Conservation (phyloP, 176 grass and related monocot genomes). For the Aegilops umbellulata region DNA sequence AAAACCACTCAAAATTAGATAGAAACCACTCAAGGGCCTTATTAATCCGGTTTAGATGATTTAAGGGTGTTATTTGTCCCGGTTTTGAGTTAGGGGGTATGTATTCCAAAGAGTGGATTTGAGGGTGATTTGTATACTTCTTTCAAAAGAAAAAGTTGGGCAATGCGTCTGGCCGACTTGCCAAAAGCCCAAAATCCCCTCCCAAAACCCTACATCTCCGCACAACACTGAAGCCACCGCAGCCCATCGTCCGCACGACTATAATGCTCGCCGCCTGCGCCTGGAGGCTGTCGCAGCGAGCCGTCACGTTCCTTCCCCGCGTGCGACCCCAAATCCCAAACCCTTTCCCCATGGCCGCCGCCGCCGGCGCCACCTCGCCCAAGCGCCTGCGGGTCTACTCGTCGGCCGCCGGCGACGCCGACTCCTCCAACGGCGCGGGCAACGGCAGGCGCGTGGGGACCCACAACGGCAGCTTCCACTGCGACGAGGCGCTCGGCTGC, state of each 20-base stretch:
- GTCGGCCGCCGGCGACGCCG: conserved; percentile 13
- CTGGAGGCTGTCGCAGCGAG: conserved; percentile 59
- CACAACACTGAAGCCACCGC: neutral
- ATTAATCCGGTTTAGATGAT: too few species aligned
- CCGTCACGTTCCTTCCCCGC: conserved; percentile 36
- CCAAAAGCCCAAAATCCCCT: neutral
- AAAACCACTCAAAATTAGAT: too few species aligned
- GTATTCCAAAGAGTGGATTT: too few species aligned
- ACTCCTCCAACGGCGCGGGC: conserved; percentile 34
- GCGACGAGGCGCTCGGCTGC: conserved; percentile 98
- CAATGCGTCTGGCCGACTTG: neutral
- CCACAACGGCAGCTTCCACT: conserved; percentile 99
- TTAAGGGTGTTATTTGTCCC: too few species aligned
- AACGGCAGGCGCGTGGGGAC: conserved; percentile 76
- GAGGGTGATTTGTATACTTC: too few species aligned
- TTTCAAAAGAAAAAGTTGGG: neutral
- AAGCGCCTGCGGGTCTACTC: conserved; percentile 57
- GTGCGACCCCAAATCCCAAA: conserved; percentile 39
- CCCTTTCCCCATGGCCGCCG: conserved; percentile 50
- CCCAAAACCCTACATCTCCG: conserved; percentile 31
- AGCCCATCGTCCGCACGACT: neutral
- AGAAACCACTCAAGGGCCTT: too few species aligned
- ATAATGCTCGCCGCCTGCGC: conserved; percentile 48
- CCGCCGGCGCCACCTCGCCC: conserved; percentile 32
- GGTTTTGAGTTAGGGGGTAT: too few species aligned